phyloP scores from a whole-genome alignment of 2,329 filamentous ascomycete species.

The Sclerotinia nivalis region DNA sequence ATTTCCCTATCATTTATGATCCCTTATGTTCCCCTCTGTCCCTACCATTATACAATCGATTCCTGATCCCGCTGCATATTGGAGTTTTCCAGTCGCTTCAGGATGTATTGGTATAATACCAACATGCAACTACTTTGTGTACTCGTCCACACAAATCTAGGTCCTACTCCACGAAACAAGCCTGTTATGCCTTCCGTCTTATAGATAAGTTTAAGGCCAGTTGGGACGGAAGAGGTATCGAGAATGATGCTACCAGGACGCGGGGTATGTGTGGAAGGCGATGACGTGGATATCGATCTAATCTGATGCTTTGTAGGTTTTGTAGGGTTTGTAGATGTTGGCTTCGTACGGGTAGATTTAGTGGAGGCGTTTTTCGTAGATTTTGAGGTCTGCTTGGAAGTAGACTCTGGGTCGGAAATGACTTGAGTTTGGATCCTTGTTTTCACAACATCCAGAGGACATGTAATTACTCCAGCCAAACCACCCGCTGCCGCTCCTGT shows the following conservation, averaged over 20 bases:
- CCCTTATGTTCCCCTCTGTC: not conserved
- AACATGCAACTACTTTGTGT: constrained; percentile 97
- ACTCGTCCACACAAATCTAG: constrained; percentile 92
- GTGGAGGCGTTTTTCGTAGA: constrained; percentile 18
- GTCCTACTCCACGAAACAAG: constrained; percentile 93
- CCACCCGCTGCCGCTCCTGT: constrained; percentile 90
- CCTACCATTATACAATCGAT: constrained; percentile 31
- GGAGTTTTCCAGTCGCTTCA: constrained; percentile 69
- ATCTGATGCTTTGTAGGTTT: constrained; percentile 49
- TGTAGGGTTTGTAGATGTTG: constrained; percentile 29
- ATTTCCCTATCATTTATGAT: constrained; percentile 14
- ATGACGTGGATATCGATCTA: constrained; percentile 84
- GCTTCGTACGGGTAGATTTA: constrained; percentile 29
- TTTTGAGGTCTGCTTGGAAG: constrained; percentile 33
- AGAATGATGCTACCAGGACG: constrained; percentile 77
- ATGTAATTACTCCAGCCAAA: constrained; percentile 90
- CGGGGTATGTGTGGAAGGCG: constrained; percentile 79
- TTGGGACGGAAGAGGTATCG: constrained; percentile 86
- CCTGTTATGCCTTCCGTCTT: constrained; percentile 82
- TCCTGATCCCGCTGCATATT: constrained; percentile 29
- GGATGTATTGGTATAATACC: constrained; percentile 86
- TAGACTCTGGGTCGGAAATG: constrained; percentile 46
- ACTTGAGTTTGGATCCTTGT: constrained; percentile 94
- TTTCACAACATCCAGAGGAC: constrained; percentile 95
- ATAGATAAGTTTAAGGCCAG: constrained; percentile 84